Evolutionary conservation across 1,284 basidiomycete genomes (phyloP), one percentile per base, ranked within the genome.

Genomic region (Boletellus deceptivus): DNA sequence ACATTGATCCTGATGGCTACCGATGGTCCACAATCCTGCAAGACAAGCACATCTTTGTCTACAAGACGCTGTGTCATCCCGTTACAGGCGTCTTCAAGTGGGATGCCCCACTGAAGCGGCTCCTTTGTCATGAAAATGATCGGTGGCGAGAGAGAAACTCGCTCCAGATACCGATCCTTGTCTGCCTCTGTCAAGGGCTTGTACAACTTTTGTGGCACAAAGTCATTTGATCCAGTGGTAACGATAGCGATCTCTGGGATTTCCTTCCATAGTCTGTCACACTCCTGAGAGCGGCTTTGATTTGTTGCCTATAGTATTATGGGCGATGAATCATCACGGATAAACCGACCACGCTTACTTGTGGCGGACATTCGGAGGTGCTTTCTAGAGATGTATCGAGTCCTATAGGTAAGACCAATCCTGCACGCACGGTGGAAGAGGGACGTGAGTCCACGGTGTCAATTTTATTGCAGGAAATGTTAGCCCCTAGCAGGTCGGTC

Each of bases 141-240:
- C 0, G 84, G 82, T 0, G 59, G 58, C 53, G 82, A 82, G 31
- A 88, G 72, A 3, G 73, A 59, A 20, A 82, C 77, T 54, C 79
- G 80, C 50, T 86, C 81, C 27, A 89, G 82, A 57, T 88, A 89
- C 42, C 84, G 79, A 31, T 79, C 77, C 22, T 80, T 76, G 59
- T 88, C 86, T 58, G 82, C 82, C 44, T 78, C 78, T 3, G 84
- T 87, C 58, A 83, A 79, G 1, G 86, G 86, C 55, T 75, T 77
- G 62, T 89, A 89, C 66, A 83, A 76, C 29, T 59, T 71, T 63
- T 89, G 86, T 3, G 82, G 84, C 2, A 89, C 65, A 53, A 79
- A 76, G 16, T 70, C 73, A 3, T 72, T 71, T 6, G 64, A 62
- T 37, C 56, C 55, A 11, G 60, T 62, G 35, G 65, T 58, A 27